Percentiles rank a stretch among this genome's conserved stretches.
Evolutionary conservation across 345 rosid species (phyloP).

Genomic region (Citrus inodora): DNA sequence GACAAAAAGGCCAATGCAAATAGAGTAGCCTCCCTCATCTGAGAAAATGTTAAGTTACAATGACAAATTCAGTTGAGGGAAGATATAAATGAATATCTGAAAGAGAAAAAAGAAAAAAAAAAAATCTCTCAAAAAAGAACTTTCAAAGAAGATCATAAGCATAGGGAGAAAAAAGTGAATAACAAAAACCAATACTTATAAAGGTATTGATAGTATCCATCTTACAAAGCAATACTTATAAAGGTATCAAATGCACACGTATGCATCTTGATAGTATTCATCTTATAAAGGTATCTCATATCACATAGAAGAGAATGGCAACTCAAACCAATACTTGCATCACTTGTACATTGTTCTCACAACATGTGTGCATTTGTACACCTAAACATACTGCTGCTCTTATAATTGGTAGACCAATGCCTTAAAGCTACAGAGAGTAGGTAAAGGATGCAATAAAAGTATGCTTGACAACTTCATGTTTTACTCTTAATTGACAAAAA

Average conservation of each 20-base stretch:
- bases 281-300: no score
- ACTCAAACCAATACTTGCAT: neutral
- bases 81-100: neutral
- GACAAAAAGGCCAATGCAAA: constrained; percentile 78
- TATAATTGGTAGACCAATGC: neutral
- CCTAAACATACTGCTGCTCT: neutral
- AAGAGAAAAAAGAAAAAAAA: neutral
- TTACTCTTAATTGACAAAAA: no score
- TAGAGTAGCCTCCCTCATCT: constrained; percentile 85
- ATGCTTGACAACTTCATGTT: neutral
- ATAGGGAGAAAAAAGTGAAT: neutral
- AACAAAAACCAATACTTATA: neutral
- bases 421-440: neutral
- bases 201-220: no score
- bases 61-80: constrained; percentile 3
- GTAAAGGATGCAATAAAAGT: neutral
- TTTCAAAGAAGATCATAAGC: neutral
- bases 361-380: neutral
- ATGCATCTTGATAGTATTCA: neutral
- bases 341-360: neutral
- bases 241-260: no score
- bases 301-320: neutral
- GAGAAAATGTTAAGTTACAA: constrained; percentile 28
- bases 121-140: constrained; percentile 9
- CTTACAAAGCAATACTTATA: no score